phyloP scores from a whole-genome alignment of 2,329 filamentous ascomycete genomes.

The Eutypella sp. region DNA sequence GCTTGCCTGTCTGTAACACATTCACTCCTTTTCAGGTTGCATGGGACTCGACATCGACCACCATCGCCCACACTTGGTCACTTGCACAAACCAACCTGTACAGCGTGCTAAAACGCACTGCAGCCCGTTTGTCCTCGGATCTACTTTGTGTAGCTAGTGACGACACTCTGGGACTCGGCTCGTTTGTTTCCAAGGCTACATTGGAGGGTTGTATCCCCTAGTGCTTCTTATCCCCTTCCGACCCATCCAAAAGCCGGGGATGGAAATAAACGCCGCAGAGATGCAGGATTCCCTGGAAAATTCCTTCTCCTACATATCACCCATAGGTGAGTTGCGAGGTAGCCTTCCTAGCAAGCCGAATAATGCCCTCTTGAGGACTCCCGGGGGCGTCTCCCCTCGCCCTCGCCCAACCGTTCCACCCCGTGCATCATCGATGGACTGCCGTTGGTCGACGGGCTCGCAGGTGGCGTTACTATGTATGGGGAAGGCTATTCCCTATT shows the following conservation, averaged over 20 bases:
- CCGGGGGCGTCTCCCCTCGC: constrained; percentile 13
- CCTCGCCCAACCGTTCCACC: constrained; percentile 43
- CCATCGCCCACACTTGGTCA: too few species aligned
- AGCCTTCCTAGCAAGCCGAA: constrained; percentile 12
- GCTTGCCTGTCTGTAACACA: background rate
- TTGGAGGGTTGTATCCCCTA: constrained; percentile 1
- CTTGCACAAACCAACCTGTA: background rate
- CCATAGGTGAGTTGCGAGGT: constrained; percentile 53
- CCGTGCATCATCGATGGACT: constrained; percentile 39
- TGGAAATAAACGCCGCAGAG: constrained; percentile 35
- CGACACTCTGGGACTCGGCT: background rate
- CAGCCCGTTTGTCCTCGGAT: too few species aligned
- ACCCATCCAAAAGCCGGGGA: constrained; percentile 17
- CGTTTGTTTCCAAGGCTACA: background rate
- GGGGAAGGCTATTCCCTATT: constrained; percentile 21
- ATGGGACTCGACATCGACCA: background rate
- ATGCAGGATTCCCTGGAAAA: constrained; percentile 41
- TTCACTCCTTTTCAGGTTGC: background rate
- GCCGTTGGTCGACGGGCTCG: constrained; percentile 38
- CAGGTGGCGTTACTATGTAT: constrained; percentile 28
- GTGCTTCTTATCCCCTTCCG: constrained; percentile 8
- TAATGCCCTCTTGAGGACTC: constrained; percentile 9
- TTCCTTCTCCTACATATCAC: constrained; percentile 45
- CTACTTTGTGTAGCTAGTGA: too few species aligned
- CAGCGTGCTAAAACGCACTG: background rate